A percentile compares a stretch with the other conserved stretches of the same genome.
phyloP scores from a whole-genome alignment of 164 flowering plant species.

The Chloranthus sessilifolius region DNA sequence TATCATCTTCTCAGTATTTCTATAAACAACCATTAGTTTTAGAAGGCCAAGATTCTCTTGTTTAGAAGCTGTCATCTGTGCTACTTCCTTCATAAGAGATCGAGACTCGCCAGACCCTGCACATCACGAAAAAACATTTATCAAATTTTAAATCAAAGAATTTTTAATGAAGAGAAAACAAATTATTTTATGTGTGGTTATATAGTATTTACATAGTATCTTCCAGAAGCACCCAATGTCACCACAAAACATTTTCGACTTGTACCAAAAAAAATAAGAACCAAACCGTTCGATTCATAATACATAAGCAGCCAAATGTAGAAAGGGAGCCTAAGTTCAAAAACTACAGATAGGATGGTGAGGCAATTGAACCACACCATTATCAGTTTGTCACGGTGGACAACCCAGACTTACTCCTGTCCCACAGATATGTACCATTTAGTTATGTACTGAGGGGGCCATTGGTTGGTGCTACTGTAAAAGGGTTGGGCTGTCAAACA shows the following conservation, averaged over 20 bases:
- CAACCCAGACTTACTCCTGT: too few relatives aligned
- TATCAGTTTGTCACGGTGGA: too few relatives aligned
- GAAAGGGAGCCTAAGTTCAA: too few relatives aligned
- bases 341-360: too few relatives aligned
- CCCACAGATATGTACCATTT: too few relatives aligned
- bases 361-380: too few relatives aligned
- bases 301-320: not conserved
- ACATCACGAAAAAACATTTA: conserved; percentile 3
- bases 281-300: not conserved
- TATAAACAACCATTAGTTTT: conserved; percentile 59
- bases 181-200: not conserved
- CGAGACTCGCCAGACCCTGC: conserved; percentile 93
- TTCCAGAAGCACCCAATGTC: not conserved
- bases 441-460: too few relatives aligned
- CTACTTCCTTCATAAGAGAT: conserved; percentile 65
- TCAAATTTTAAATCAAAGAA: not conserved
- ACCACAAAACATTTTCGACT: not conserved
- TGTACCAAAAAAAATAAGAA: not conserved
- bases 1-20: conserved; percentile 53
- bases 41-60: conserved; percentile 28
- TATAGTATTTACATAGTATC: not conserved
- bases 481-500: too few relatives aligned
- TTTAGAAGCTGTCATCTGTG: conserved; percentile 24
- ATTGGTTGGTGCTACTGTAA: too few relatives aligned
- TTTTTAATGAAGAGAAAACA: not conserved